Conservation (phyloP, 2,329 filamentous ascomycete species). For the Shiraia sp. region DNA sequence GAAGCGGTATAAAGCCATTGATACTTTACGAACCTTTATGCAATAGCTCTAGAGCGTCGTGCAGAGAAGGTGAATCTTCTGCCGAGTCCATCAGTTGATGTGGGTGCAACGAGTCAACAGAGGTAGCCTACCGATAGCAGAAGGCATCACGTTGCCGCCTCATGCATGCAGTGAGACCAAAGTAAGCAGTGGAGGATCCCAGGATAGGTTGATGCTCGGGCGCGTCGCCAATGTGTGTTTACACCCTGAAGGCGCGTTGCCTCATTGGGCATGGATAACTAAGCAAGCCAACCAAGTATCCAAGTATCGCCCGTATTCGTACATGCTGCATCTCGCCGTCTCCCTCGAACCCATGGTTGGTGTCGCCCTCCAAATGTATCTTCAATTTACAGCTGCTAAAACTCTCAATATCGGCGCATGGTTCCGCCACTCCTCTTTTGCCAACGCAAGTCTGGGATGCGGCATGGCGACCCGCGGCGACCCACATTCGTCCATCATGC, state of each 20-base stretch:
- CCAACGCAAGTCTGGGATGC: conserved; percentile 17
- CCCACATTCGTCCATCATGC: conserved; percentile 27
- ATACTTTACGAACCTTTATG: conserved; percentile 38
- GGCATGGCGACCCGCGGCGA: conserved; percentile 23
- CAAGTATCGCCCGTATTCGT: conserved; percentile 6
- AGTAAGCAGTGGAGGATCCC: conserved; percentile 24
- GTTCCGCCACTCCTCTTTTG: not conserved
- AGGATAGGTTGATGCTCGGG: conserved; percentile 6
- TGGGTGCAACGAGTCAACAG: conserved; percentile 4
- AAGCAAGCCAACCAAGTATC: too few relatives aligned
- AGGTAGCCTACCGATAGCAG: conserved; percentile 29
- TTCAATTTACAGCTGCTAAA: conserved; percentile 8
- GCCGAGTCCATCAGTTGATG: conserved; percentile 28
- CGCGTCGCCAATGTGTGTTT: conserved; percentile 36
- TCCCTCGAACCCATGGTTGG: conserved; percentile 18
- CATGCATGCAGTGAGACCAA: conserved; percentile 27
- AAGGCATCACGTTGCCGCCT: conserved; percentile 34
- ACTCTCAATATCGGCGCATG: not conserved
- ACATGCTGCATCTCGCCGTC: conserved; percentile 5
- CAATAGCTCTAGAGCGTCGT: conserved; percentile 42
- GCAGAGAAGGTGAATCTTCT: conserved; percentile 36
- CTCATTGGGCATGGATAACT: conserved; percentile 20
- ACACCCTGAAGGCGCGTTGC: conserved; percentile 29
- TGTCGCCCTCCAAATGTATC: conserved; percentile 12
- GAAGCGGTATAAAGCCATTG: conserved; percentile 16